Conservation (phyloP, 805 yeast species). For the Yarrowia sp. region DNA sequence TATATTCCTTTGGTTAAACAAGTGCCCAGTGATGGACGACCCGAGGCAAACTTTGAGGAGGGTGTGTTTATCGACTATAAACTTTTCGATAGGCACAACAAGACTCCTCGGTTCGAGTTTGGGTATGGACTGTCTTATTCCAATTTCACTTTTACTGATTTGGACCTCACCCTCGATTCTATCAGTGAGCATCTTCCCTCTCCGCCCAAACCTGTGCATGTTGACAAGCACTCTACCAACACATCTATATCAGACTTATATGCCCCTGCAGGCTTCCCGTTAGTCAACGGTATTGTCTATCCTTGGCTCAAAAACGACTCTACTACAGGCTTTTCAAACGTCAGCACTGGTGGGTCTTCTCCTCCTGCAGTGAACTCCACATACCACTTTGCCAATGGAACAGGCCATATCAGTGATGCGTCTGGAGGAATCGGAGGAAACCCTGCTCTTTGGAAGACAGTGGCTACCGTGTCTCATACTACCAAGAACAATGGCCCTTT, state of each 20-base stretch:
- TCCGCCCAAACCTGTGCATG: slow-evolving; percentile 34
- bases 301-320: slow-evolving; percentile 40
- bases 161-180: slow-evolving; percentile 45
- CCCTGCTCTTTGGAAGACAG: slow-evolving; percentile 56
- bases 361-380: not conserved
- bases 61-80: slow-evolving; percentile 56
- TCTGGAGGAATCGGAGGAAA: slow-evolving; percentile 55
- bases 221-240: not conserved
- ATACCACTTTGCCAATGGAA: not conserved
- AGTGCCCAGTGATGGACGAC: slow-evolving; percentile 40
- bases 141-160: slow-evolving; percentile 39
- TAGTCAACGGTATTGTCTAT: slow-evolving; percentile 54
- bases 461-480: slow-evolving; percentile 47
- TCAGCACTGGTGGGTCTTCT: slow-evolving; percentile 28
- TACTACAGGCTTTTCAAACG: not conserved
- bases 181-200: slow-evolving; percentile 50
- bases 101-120: slow-evolving; percentile 58
- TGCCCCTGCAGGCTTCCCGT: slow-evolving; percentile 50
- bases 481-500: slow-evolving; percentile 50
- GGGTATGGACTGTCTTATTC: slow-evolving; percentile 62
- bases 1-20: slow-evolving; percentile 49
- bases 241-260: slow-evolving; percentile 42
- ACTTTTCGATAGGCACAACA: slow-evolving; percentile 55
- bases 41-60: slow-evolving; percentile 40
- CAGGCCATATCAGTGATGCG: slow-evolving; percentile 45